phyloP scores from a whole-genome alignment of 306 rosid genomes.

The Hippophae gyantsensis region DNA sequence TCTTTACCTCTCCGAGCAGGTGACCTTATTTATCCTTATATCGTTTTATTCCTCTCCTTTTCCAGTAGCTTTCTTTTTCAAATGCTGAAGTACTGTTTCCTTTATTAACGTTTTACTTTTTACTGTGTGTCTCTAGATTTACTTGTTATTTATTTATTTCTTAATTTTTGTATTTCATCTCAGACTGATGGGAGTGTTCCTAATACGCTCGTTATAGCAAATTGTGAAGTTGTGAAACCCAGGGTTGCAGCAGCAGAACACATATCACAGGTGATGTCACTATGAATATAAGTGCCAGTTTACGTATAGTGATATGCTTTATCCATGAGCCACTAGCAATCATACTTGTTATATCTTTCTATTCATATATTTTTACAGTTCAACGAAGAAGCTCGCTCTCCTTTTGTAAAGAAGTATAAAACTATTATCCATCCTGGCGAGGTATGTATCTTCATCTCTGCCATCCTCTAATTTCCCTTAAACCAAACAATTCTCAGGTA shows the following conservation, averaged over 20 bases:
- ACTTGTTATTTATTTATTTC: background rate
- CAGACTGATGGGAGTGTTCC: conserved; percentile 98
- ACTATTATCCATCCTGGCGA: conserved; percentile 98
- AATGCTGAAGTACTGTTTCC: too few relatives aligned
- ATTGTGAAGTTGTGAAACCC: conserved; percentile 93
- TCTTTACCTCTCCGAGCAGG: conserved; percentile 88
- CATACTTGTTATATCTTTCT: background rate
- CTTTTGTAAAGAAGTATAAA: conserved; percentile 94
- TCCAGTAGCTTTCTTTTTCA: background rate
- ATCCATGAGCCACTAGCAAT: too few relatives aligned
- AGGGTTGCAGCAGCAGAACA: conserved; percentile 99
- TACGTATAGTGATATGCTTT: background rate
- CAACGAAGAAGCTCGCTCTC: conserved; percentile 98
- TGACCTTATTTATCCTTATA: background rate
- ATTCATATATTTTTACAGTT: conserved; percentile 40
- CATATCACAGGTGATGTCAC: conserved; percentile 66
- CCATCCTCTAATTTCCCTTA: background rate
- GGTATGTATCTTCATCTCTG: conserved; percentile 30
- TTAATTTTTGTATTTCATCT: background rate
- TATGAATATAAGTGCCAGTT: background rate
- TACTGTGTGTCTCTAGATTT: background rate
- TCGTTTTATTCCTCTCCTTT: background rate
- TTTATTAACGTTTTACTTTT: too few relatives aligned
- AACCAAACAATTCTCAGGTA: background rate
- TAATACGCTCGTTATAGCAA: conserved; percentile 90